Evolutionary conservation across 345 rosid species (phyloP), one percentile per base, ranked within the genome.

Genomic region (Ceriops tagal): DNA sequence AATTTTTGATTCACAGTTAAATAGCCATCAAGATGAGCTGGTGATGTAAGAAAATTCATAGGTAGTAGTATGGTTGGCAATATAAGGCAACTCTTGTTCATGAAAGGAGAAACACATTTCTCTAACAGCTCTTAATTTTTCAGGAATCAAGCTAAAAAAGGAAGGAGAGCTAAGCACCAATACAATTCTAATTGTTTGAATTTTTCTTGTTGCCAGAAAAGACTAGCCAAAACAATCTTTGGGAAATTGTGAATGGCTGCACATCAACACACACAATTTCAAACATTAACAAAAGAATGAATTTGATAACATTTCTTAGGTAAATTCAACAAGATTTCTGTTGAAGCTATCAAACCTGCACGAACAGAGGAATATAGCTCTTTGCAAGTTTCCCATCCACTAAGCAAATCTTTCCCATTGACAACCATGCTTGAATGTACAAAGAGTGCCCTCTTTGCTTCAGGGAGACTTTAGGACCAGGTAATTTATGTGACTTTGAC

Each of bases 341-440:
- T 67, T 64, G 28, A 30, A 66, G 65, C 27, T 53, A 65, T 52
- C 71, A 46, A 69, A 89, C 98, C 97, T 93, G 92, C 71, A 92
- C 90, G 83, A 93, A 93, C 73, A 91, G 80, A 62, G 93, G 97
- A 78, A 91, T 89, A 64, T 91, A 88, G 47, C 86, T 74, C 80
- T 93, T 93, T 21, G 96, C 98, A 74, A 89, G 92, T 75, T 89
- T 89, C 73, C 83, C 96, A 62, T 84, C 97, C 5, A 90, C 92
- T 53, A 91, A 84, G 84, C 97, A 93, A 62, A 91, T 79, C 81
- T 93, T 93, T 72, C 95, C 97, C 97, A 93, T 84, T 39, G 96
- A 83, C 78, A 91, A 73, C 98, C 98, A 91, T 46, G 92, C 89
- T 77, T 87, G 97, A 66, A 87, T 83, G 70, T 88, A 91, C 69